phyloP scores from a whole-genome alignment of 768 basidiomycete species.

The Porphyrellus cyaneotinctus region DNA sequence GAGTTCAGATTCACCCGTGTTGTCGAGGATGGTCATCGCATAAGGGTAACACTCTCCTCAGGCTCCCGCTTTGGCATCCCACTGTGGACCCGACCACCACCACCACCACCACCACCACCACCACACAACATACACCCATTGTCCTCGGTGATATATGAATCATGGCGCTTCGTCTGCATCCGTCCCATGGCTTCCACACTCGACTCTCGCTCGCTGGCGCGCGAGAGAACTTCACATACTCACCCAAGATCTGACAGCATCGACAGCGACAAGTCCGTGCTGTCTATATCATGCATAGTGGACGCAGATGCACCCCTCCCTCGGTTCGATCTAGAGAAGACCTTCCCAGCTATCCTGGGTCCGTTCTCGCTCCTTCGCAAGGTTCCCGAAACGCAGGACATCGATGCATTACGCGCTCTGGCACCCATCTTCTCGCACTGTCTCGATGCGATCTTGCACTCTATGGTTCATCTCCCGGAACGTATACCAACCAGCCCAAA shows the following conservation, averaged over 20 bases:
- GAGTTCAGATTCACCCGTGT: slow-evolving; percentile 51
- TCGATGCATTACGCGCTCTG: slow-evolving; percentile 28
- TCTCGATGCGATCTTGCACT: slow-evolving; percentile 27
- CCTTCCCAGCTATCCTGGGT: slow-evolving; percentile 36
- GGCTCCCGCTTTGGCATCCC: slow-evolving; percentile 4
- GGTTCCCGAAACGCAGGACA: slow-evolving; percentile 22
- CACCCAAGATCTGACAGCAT: slow-evolving; percentile 22
- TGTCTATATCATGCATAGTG: slow-evolving; percentile 18
- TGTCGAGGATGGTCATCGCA: slow-evolving; percentile 55
- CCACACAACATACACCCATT: slow-evolving; percentile 11
- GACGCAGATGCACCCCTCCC: slow-evolving; percentile 4
- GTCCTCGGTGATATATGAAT: slow-evolving; percentile 17
- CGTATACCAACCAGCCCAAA: slow-evolving; percentile 19
- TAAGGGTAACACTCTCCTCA: background rate
- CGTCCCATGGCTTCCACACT: slow-evolving; percentile 7
- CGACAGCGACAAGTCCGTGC: slow-evolving; percentile 24
- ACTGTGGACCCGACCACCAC: too few species aligned
- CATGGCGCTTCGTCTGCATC: too few species aligned
- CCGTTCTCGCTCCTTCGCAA: slow-evolving; percentile 27
- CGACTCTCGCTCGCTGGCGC: slow-evolving; percentile 13
- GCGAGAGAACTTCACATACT: background rate
- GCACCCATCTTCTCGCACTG: slow-evolving; percentile 21
- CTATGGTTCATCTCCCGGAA: slow-evolving; percentile 21
- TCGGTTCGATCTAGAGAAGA: slow-evolving; percentile 30
- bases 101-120: background rate